Percentiles rank a stretch among this genome's conserved stretches.
Conservation (phyloP, 2,329 filamentous ascomycete species). For the Chaetothyriales sp. region DNA sequence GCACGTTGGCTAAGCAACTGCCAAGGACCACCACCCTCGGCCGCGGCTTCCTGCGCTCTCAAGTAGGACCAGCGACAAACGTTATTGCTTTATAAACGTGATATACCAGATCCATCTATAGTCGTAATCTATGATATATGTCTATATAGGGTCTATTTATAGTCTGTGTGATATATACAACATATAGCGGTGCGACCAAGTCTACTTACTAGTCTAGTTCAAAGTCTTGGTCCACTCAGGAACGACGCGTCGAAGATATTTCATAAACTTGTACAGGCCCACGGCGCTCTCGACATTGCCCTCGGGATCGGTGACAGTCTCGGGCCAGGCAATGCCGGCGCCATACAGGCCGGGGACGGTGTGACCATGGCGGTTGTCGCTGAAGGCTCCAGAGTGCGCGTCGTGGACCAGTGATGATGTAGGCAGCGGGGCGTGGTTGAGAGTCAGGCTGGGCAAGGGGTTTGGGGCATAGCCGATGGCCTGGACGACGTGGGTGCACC, state of each 20-base stretch:
- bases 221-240: constrained; percentile 33
- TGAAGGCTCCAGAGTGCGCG: constrained; percentile 33
- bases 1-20: too few relatives aligned
- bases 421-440: constrained; percentile 2
- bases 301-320: constrained; percentile 45
- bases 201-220: not conserved
- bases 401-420: constrained; percentile 20
- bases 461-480: constrained; percentile 41
- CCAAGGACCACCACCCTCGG: too few relatives aligned
- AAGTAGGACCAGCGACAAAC: too few relatives aligned
- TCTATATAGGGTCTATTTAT: too few relatives aligned
- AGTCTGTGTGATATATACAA: too few relatives aligned
- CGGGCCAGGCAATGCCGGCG: constrained; percentile 51
- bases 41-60: too few relatives aligned
- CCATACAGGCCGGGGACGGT: constrained; percentile 42
- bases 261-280: constrained; percentile 55
- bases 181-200: too few relatives aligned
- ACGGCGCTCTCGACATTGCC: constrained; percentile 51
- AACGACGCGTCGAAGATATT: constrained; percentile 42
- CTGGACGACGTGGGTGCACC: constrained; percentile 41
- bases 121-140: too few relatives aligned
- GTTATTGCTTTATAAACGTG: too few relatives aligned
- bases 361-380: constrained; percentile 29
- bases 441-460: constrained; percentile 6
- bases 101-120: too few relatives aligned